Base-by-base conservation (phyloP, 306 rosid genomes). In the Cercis canadensis region DNA sequence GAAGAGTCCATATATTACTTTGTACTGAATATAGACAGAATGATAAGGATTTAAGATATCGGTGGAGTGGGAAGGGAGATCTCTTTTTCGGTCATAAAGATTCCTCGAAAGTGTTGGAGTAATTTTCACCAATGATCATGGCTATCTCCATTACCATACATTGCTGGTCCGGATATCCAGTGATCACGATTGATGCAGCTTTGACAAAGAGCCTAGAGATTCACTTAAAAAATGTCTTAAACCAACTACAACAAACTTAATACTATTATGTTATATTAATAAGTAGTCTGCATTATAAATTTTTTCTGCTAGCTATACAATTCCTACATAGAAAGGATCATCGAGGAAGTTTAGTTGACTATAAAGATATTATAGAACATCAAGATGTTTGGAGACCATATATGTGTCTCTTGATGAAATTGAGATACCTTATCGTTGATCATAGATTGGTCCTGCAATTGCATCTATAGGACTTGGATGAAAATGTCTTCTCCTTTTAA, bases 111-210 rank as follows among this genome's bases (percentile, higher is more conserved):
- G 75, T 79, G 74, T 72, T 79, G 75, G 24, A 33, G 80, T 77
- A 67, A 59, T 78, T 84, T 80, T 89, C 82, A 74, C 85, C 77
- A 86, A 89, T 86, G 84, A 89, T 86, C 83, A 83, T 67, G 56
- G 80, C 72, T 77, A 81, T 60, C 82, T 78, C 78, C 70, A 70
- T 74, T 73, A 53, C 75, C 72, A 18, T 80, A 67, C 52, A 13
- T 47, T 64, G 19, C 29, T 63, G 85, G 83, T 74, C 77, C 24
- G 61, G 55, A 75, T 78, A 24, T 24, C 82, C 55, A 21, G 51
- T 74, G 82, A 79, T 49, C 75, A 41, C 44, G 85, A 79, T 68
- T 41, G 67, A 39, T 56, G 67, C 89, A 77, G 80, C 67, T 8
- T 81, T 85, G 87, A 66, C 52, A 72, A 17, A 14, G 50, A 72